Base-by-base conservation (phyloP, 352 stramenopile species). In the Pythium pectinolyticum region DNA sequence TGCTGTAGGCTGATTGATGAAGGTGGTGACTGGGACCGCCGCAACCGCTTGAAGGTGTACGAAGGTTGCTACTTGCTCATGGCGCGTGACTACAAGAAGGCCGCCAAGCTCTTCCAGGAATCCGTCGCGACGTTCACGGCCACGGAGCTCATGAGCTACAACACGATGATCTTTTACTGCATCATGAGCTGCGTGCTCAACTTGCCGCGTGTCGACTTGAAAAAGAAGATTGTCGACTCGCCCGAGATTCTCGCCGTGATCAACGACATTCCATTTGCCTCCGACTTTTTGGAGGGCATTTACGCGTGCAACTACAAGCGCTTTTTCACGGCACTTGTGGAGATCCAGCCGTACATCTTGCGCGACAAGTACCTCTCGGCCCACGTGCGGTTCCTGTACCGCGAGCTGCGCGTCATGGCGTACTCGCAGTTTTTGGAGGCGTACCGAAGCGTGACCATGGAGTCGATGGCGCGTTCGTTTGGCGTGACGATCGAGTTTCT, bases 21-120 rank as follows among this genome's bases (percentile, higher is more conserved):
- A 64, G 97, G 97, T 39, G 97, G 97, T 34, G 97, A 99, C 77
- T 99, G 97, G 97, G 97, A 99, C 77, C 90, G 97, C 49, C 94
- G 96, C 45, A 99, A 99, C 82, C 90, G 97, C 17, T 82, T 99
- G 28, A 99, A 99, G 81, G 97, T 99, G 15, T 99, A 99, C 80
- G 90, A 98, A 73, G 96, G 95, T 12, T 88, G 98, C 54, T 97
- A 96, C 63, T 70, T 96, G 45, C 74, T 99, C 22, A 88, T 97
- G 68, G 81, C 88, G 22, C 80, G 97, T 11, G 94, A 99, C 74
- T 92, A 99, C 49, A 94, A 97, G 73, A 92, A 84, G 50, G 97
- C 97, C 12, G 87, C 95, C 1, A 85, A 85, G 67, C 77, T 98
- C 19, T 95, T 99, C 53, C 88, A 95, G 71, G 91, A 98, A 62